These are phyloP conservation scores for Lachnellula hyalina DNA, from an alignment of 2,329 filamentous ascomycete species.

Conservation along the genomic window DNA sequence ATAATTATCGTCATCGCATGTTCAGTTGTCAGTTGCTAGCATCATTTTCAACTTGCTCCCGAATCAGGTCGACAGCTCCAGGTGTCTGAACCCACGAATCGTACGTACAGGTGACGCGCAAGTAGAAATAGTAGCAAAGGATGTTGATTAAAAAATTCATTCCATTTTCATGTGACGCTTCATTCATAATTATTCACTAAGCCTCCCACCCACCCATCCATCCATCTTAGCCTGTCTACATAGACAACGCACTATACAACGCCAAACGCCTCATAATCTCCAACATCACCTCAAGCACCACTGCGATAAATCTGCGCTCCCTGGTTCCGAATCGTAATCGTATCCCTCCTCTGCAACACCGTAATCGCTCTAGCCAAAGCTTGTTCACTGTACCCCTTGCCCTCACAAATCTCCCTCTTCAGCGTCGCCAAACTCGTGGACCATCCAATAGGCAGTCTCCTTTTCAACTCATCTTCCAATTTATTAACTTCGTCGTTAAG, in stretches of 20 bases:
- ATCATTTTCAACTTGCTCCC: too few species aligned
- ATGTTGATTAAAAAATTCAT: neutral
- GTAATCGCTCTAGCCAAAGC: constrained; percentile 78
- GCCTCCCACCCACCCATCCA: neutral
- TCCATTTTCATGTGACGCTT: constrained; percentile 4
- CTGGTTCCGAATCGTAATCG: constrained; percentile 73
- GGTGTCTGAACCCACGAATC: too few species aligned
- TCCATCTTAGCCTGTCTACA: neutral
- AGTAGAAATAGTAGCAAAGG: too few species aligned
- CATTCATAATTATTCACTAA: neutral
- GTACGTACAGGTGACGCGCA: too few species aligned
- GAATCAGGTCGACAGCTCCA: too few species aligned
- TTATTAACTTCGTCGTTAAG: constrained; percentile 84
- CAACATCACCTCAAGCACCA: constrained; percentile 46
- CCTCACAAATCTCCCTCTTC: constrained; percentile 85
- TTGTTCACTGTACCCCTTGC: constrained; percentile 84
- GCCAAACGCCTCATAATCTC: constrained; percentile 3
- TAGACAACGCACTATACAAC: neutral
- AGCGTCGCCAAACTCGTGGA: constrained; percentile 84
- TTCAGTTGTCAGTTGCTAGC: too few species aligned
- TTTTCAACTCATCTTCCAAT: constrained; percentile 82
- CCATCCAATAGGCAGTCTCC: constrained; percentile 89
- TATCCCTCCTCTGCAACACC: constrained; percentile 82
- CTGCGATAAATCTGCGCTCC: constrained; percentile 71
- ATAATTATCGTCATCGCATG: too few species aligned